Conservation (phyloP, 2,329 filamentous ascomycete species). For the Ceratocystis harringtonii region DNA sequence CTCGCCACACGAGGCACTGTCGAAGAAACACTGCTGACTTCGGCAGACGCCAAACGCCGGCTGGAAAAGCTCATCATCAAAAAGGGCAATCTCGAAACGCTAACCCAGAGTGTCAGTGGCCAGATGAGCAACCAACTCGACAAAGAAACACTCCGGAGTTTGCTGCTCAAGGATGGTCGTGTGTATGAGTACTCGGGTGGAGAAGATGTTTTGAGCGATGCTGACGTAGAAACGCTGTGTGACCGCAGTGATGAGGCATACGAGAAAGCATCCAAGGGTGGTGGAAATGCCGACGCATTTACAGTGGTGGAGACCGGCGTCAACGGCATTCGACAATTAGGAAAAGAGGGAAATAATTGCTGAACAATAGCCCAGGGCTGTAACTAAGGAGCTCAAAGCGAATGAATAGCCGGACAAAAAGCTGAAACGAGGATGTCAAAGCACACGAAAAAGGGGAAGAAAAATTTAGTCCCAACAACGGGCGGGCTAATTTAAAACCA, state of each 20-base stretch:
- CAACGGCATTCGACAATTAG: constrained; percentile 30
- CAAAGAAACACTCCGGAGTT: constrained; percentile 43
- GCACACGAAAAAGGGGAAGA: no score
- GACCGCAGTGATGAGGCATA: constrained; percentile 56
- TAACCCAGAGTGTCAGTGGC: constrained; percentile 44
- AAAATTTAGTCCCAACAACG: no score
- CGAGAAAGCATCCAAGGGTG: constrained; percentile 59
- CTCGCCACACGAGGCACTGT: constrained; percentile 88
- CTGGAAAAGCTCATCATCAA: constrained; percentile 92
- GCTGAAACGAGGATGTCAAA: no score
- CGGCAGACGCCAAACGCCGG: constrained; percentile 79
- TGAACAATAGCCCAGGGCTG: background rate
- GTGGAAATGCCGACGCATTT: constrained; percentile 57
- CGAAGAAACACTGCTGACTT: constrained; percentile 72
- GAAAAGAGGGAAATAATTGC: background rate
- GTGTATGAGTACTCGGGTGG: constrained; percentile 44
- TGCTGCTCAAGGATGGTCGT: constrained; percentile 58
- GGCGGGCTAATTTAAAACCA: no score
- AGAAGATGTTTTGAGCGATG: constrained; percentile 51
- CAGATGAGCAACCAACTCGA: constrained; percentile 40
- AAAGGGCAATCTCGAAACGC: constrained; percentile 68
- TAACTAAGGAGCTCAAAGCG: no score
- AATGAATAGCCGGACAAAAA: background rate
- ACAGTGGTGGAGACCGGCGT: constrained; percentile 64
- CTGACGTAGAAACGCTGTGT: constrained; percentile 62